Conservation (phyloP, 1,284 basidiomycete genomes). For the Irpex lacteus region DNA sequence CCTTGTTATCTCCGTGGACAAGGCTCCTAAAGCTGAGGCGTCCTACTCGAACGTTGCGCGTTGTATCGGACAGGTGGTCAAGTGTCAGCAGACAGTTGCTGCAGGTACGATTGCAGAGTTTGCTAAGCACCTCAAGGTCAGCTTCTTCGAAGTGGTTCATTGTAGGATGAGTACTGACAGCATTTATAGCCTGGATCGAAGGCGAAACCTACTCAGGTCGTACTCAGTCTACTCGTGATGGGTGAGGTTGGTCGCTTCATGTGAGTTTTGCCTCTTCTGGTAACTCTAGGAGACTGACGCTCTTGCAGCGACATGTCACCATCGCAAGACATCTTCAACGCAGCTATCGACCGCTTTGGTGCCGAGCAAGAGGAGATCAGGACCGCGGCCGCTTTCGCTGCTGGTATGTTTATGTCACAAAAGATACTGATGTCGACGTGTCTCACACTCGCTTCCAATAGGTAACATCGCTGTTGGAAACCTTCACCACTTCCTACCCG, state of each 20-base stretch:
- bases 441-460: conserved; percentile 24
- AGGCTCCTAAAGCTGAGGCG: conserved; percentile 50
- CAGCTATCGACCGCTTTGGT: conserved; percentile 72
- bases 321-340: conserved; percentile 73
- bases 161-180: conserved; percentile 3
- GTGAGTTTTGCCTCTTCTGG: conserved; percentile 42
- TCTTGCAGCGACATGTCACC: conserved; percentile 73
- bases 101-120: conserved; percentile 82
- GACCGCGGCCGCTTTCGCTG: conserved; percentile 88
- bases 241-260: conserved; percentile 89
- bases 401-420: conserved; percentile 48
- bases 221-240: conserved; percentile 83
- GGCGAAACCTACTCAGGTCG: conserved; percentile 61
- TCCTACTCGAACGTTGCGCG: conserved; percentile 74
- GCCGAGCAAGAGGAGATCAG: conserved; percentile 81
- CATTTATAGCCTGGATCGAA: conserved; percentile 55
- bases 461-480: conserved; percentile 96
- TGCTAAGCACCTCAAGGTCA: conserved; percentile 72
- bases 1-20: conserved; percentile 61
- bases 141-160: not conserved
- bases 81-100: conserved; percentile 63
- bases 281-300: not conserved
- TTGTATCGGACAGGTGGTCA: conserved; percentile 80
- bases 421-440: not conserved
- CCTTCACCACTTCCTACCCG: conserved; percentile 80